These are phyloP conservation scores for Sporothrix globosa DNA, from an alignment of 2,329 filamentous ascomycete genomes.

Conservation along the genomic window DNA sequence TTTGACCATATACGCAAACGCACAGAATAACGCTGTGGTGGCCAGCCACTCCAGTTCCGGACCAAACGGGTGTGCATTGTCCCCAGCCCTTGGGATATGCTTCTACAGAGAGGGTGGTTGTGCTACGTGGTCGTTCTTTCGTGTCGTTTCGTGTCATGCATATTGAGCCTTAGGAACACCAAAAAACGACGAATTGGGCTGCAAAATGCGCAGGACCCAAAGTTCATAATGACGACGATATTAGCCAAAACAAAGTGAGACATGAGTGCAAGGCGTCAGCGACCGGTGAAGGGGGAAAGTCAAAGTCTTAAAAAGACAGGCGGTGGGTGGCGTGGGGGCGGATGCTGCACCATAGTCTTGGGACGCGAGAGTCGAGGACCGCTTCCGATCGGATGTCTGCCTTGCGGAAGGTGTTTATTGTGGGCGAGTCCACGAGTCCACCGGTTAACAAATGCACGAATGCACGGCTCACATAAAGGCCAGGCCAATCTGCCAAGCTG, in stretches of 20 bases:
- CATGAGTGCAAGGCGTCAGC: background rate
- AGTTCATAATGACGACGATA: too few species aligned
- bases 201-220: background rate
- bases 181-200: background rate
- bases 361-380: background rate
- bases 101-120: background rate
- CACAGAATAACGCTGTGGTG: conserved; percentile 11
- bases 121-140: background rate
- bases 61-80: background rate
- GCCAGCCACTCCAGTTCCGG: background rate
- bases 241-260: background rate
- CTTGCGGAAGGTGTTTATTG: background rate
- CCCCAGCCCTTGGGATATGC: background rate
- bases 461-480: background rate
- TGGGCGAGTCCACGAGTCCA: background rate
- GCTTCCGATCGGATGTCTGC: conserved; percentile 18
- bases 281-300: background rate
- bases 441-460: too few species aligned
- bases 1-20: background rate
- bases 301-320: background rate
- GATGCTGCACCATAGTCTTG: background rate
- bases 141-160: too few species aligned
- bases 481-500: background rate
- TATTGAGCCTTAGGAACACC: background rate
- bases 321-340: background rate